Evolutionary conservation across 441 rosid species (phyloP).

Genomic region (Syzygium malaccense): DNA sequence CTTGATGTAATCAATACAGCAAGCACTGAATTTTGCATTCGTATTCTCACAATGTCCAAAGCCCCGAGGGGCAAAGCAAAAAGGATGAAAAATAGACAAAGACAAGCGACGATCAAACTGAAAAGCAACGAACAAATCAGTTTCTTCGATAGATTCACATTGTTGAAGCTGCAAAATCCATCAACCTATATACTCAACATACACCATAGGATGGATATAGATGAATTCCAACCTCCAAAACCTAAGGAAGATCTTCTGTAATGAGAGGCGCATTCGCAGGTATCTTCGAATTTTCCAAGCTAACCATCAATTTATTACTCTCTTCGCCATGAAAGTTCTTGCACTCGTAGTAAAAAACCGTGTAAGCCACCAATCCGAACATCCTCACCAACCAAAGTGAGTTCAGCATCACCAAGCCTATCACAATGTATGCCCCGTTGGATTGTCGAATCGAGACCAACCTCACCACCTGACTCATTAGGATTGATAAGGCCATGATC

Average conservation of each 20-base stretch:
- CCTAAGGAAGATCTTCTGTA: neutral
- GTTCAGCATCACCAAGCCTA: slow-evolving; percentile 18
- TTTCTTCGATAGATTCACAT: no score
- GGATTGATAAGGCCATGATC: neutral
- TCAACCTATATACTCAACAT: neutral
- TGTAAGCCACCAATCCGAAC: slow-evolving; percentile 21
- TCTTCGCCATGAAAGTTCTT: slow-evolving; percentile 34
- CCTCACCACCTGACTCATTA: neutral
- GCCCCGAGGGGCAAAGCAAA: neutral
- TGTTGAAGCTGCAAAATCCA: neutral
- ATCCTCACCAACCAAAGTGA: slow-evolving; percentile 9
- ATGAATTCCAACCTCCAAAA: neutral
- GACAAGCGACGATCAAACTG: neutral
- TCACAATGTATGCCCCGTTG: neutral
- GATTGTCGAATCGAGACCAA: neutral
- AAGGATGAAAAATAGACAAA: neutral
- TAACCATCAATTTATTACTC: slow-evolving; percentile 16
- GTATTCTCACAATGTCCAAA: neutral
- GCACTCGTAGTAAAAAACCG: slow-evolving; percentile 37
- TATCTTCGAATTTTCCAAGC: slow-evolving; percentile 21
- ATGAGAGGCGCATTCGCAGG: slow-evolving; percentile 9
- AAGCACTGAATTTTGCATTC: neutral
- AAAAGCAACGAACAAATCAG: neutral
- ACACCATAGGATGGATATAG: neutral
- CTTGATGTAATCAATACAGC: fast-evolving